Base-by-base conservation (phyloP, 2,329 filamentous ascomycete species). In the Colletotrichum camelliae region DNA sequence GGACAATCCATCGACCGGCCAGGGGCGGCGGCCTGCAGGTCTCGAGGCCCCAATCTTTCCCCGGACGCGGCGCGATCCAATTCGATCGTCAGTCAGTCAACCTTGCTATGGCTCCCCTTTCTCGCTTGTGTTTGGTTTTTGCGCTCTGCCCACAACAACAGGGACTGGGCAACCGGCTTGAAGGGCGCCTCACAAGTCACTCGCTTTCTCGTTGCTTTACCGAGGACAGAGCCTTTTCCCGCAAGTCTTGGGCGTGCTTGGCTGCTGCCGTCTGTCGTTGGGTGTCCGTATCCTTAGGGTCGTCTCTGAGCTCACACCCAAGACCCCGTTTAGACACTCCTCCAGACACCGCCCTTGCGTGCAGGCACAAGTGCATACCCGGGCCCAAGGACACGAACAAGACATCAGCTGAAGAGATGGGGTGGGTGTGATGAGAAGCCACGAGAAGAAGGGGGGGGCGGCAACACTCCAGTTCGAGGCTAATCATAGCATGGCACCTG, bases 401-500 rank as follows among this genome's bases (percentile, higher is more conserved):
- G 27, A 61, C 35, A 27, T 33, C 58, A 29, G 31, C 35, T 61
- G 27, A 48, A 66, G 16, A 24, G 39, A 43, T 58, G 67, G 55
- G 29, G 61, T 57, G 67, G 39, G 29, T 37, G 61, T 62, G 48
- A 48, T 48, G 67, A 18, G 43, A 33, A 67, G 29, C 52, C 39
- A 62, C n/a, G n/a, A 39, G 68, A 29, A 57, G 48, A 18, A 39
- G 21, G 31, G 31, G 31, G 31, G 33, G 33, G 33, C 55, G 64
- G 55, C 57, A 60, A 68, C 57, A 52, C 66, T 72, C 43, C 67
- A 69, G 55, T 29, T 29, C 64, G 48, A 75, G 64, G 48, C 73
- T 75, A 75, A 73, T 73, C 70, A 75, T 73, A 75, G 73, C 57
- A 75, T 67, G 70, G 73, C 67, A 72, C 67, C 72, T 31, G 72